phyloP scores from a whole-genome alignment of 176 grass and related monocot species.

The Hordeum marinum region DNA sequence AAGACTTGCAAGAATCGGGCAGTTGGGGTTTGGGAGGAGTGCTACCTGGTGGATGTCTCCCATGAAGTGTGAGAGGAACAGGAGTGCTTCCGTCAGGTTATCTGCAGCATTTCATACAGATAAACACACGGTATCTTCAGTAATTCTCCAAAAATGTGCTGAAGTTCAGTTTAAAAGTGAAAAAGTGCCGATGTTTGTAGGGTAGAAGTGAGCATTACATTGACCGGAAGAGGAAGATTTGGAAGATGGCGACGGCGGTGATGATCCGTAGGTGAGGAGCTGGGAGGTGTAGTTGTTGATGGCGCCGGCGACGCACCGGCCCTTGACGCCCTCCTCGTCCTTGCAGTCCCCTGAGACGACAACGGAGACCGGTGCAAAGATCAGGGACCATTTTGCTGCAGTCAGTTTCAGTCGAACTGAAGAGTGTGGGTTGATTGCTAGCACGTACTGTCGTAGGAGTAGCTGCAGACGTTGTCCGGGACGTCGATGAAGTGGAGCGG shows the following conservation, averaged over 20 bases:
- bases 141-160: too few species aligned
- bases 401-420: not conserved
- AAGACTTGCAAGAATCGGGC: not conserved
- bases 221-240: not conserved
- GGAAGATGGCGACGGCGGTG: not conserved
- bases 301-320: conserved; percentile 62
- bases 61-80: conserved; percentile 69
- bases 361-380: not conserved
- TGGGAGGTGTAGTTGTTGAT: conserved; percentile 71
- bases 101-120: conserved; percentile 9
- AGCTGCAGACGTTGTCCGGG: conserved; percentile 47
- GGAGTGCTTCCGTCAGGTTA: conserved; percentile 63
- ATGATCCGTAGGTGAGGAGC: conserved; percentile 41
- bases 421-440: not conserved
- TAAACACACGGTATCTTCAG: not conserved
- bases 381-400: not conserved
- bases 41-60: conserved; percentile 66
- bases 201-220: conserved; percentile 24
- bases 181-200: not conserved
- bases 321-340: conserved; percentile 46
- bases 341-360: conserved; percentile 50
- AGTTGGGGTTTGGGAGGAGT: not conserved
- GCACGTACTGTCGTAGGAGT: conserved; percentile 55
- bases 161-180: not conserved
- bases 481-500: conserved; percentile 64